Base-by-base conservation (phyloP, 331 rosid genomes). In the Quercus tomentella region DNA sequence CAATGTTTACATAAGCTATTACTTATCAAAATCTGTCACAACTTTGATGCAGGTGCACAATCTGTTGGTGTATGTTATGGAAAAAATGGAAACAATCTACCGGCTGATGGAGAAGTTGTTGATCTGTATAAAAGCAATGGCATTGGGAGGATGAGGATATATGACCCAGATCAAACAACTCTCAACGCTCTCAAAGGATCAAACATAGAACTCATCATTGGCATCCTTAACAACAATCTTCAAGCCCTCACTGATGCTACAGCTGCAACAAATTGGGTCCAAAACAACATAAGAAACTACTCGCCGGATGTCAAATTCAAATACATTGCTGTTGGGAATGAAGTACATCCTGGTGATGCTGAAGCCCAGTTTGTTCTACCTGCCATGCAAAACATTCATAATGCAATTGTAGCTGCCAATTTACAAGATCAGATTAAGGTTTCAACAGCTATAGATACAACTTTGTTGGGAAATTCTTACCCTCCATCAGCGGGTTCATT, bases 111-210 rank as follows among this genome's bases (percentile, higher is more conserved):
- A 37, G 45, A 37, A 37, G 45, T 37, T 37, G 45, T 7, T 37
- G 45, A 37, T 37, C 45, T 37, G 45, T 37, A 37, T 37, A 37
- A 37, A 37, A 37, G 45, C 45, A 37, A 37, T 37, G 45, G 11
- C 45, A 37, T 37, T 37, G 45, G 45, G 10, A 37, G 45, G 45
- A 37, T 37, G 45, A 80, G 91, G 5, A 28, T 92, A n/a, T 92
- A 87, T 55, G 20, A 83, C 21, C 90, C 90, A 18, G 67, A 90
- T 8, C 81, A 51, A 56, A 78, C 58, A 75, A 54, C 76, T 22
- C 82, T 88, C 2, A 72, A 87, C 55, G 94, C 97, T 16, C 90
- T 92, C 1, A 78, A 8, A 84, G 90, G 88, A 54, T 90, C 91
- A 56, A 87, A 85, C 89, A 90, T 92, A 55, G 91, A 92, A 28